A percentile compares a stretch with the other conserved stretches of the same genome.
phyloP scores from a whole-genome alignment of 495 filamentous ascomycete species.

The Neurospora pannonica region DNA sequence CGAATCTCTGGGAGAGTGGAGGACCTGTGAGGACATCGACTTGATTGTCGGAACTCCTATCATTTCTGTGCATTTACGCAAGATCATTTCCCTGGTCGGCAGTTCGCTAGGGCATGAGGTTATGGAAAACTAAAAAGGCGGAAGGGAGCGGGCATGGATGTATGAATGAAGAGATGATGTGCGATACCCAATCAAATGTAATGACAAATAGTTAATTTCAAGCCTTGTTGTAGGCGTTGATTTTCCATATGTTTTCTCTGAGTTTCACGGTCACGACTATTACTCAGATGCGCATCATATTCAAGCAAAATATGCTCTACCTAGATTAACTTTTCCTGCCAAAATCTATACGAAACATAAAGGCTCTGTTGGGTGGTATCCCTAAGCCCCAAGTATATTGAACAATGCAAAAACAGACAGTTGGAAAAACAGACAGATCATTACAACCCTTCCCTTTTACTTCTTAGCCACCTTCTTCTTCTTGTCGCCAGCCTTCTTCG shows the following conservation, averaged over 20 bases:
- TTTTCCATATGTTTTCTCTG: background rate
- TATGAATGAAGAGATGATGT: background rate
- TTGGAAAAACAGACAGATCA: background rate
- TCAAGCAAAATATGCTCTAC: background rate
- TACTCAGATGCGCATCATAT: background rate
- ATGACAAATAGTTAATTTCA: background rate
- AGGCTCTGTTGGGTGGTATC: background rate
- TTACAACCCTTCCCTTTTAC: background rate
- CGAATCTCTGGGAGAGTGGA: background rate
- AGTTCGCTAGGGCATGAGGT: background rate
- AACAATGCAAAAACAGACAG: background rate
- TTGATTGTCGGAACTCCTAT: background rate
- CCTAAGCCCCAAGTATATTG: background rate
- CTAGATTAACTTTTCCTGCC: background rate
- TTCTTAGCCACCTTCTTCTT: slow-evolving; percentile 3
- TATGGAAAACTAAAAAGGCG: background rate
- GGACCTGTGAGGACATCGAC: background rate
- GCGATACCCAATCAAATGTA: background rate
- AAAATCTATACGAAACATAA: background rate
- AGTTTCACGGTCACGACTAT: background rate
- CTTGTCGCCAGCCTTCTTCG: slow-evolving; percentile 6
- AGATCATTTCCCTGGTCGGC: background rate
- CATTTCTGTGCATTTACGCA: background rate
- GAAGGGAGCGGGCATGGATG: background rate
- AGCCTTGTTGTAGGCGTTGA: background rate